Evolutionary conservation across 768 basidiomycete species (phyloP).

Genomic region (Pisolithus marmoratus): DNA sequence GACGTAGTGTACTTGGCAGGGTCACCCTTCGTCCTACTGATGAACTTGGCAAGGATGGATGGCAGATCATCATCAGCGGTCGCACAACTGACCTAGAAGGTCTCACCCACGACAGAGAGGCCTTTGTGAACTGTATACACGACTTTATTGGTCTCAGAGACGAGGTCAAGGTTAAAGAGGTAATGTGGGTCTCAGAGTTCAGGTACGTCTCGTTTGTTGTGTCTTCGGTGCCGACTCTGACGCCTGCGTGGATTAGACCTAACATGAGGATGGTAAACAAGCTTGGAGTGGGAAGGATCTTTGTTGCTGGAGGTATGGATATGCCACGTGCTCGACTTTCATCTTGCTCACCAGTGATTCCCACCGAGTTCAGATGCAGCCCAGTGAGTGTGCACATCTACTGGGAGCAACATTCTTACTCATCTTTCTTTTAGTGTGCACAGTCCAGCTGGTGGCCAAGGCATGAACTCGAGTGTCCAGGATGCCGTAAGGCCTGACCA

Average conservation of each 20-base stretch:
- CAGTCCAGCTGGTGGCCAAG: too few relatives aligned
- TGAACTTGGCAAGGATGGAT: conserved; percentile 18
- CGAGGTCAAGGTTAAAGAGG: conserved; percentile 8
- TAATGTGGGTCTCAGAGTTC: conserved; percentile 22
- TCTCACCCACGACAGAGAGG: conserved; percentile 16
- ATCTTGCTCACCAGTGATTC: too few relatives aligned
- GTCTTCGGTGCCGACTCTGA: too few relatives aligned
- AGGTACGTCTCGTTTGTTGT: conserved; percentile 14
- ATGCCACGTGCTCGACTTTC: background rate
- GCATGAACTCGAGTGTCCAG: too few relatives aligned
- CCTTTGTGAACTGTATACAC: conserved; percentile 26
- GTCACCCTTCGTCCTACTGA: conserved; percentile 9
- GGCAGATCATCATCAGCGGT: conserved; percentile 6
- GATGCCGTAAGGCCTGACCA: too few relatives aligned
- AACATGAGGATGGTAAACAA: background rate
- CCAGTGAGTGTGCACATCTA: too few relatives aligned
- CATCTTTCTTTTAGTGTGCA: too few relatives aligned
- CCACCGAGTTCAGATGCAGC: too few relatives aligned
- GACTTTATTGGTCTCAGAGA: conserved; percentile 15
- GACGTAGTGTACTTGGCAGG: conserved; percentile 4
- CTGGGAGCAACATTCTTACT: too few relatives aligned
- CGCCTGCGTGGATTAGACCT: background rate
- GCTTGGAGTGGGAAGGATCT: conserved; percentile 19
- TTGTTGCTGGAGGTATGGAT: conserved; percentile 38
- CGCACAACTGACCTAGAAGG: conserved; percentile 10